Conservation (phyloP, 345 rosid species). For the Nasturtium officinale region DNA sequence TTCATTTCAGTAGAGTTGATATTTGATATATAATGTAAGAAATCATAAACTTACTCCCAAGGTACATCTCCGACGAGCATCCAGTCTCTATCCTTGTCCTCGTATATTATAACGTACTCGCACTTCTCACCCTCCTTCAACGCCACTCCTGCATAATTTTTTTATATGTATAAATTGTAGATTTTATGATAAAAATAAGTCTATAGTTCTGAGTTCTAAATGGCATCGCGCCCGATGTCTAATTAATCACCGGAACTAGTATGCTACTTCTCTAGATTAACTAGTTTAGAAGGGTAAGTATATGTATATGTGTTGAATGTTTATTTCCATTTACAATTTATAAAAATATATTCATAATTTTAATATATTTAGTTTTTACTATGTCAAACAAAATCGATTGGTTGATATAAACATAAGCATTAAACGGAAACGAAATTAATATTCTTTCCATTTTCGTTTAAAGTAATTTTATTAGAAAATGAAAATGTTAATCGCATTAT, state of each 20-base stretch:
- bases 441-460: background rate
- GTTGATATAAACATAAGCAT: too few relatives aligned
- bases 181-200: too few relatives aligned
- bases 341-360: background rate
- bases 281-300: background rate
- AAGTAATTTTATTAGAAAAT: too few relatives aligned
- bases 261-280: too few relatives aligned
- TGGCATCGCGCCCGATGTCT: too few relatives aligned
- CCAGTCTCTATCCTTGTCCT: constrained; percentile 85
- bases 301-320: background rate
- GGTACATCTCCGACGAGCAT: constrained; percentile 78
- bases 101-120: constrained; percentile 65
- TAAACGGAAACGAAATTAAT: too few relatives aligned
- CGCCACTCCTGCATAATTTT: constrained; percentile 46
- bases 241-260: too few relatives aligned
- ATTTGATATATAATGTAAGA: background rate
- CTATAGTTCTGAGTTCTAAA: too few relatives aligned
- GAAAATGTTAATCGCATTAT: too few relatives aligned
- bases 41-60: constrained; percentile 55
- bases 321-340: background rate
- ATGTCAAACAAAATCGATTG: background rate
- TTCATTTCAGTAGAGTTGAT: background rate
- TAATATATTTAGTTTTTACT: background rate
- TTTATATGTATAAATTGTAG: background rate
- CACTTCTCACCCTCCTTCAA: constrained; percentile 47